Evolutionary conservation across 2,329 filamentous ascomycete genomes (phyloP), one percentile per base, ranked within the genome.

Genomic region (Periconia sp.): DNA sequence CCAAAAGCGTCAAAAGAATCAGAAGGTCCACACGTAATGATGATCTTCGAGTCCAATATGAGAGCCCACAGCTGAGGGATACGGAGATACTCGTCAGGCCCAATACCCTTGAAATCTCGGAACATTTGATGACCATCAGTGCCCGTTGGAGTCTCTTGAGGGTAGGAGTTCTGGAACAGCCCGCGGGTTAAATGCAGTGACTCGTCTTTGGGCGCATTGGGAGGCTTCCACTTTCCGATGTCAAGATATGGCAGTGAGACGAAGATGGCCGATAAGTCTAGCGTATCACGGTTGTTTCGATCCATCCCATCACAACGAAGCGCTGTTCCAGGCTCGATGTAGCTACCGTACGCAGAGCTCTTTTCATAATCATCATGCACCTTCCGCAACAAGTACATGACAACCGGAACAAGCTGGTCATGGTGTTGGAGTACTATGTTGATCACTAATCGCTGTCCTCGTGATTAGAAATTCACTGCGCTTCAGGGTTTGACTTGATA

Each of bases 21-120:
- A 10, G 45, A 42, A 31, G 50, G 50, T 11, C 50, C 50, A 49
- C 50, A 53, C 5, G 50, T 31, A 19, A 53, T 53, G 33, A 53
- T 44, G 19, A 41, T 53, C 19, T 30, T 27, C 7, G 50, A 53
- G 18, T 45, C 6, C 33, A 53, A 31, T 15, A 53, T 20, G 6
- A 53, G 11, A 49, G 40, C 45, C 50, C 45, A 53, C 19, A 53
- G 37, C 19, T 53, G 50, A n/a, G 50, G 45, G n/a, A 53, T 45
- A 19, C 50, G 50, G 10, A 53, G 41, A 37, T 53, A 53, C 23
- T 53, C 33, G 18, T 53, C 20, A 18, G 17, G 14, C 3, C 43
- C 18, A 11, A 53, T 37, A 23, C 50, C 45, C 19, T 30, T 33
- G 50, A 53, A 53, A 18, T 53, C 49, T 11, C 50, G 50, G 37